phyloP scores from a whole-genome alignment of 2,329 filamentous ascomycete genomes.

The Fusarium burgessii region DNA sequence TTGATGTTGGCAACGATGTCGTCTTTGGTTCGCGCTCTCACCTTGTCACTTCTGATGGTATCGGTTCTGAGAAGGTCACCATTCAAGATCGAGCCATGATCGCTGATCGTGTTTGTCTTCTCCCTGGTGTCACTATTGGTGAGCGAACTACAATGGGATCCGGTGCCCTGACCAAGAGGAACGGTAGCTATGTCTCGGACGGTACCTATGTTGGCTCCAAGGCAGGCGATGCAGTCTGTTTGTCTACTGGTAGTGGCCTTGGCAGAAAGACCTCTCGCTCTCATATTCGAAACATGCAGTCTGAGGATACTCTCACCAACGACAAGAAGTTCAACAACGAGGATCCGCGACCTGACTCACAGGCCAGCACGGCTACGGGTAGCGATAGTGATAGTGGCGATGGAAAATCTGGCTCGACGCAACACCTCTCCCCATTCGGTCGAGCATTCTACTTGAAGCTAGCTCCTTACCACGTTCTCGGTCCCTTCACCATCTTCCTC shows the following conservation, averaged over 20 bases:
- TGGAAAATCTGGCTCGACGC: background rate
- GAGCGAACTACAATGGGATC: background rate
- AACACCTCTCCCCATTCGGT: constrained; percentile 1
- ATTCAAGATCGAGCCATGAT: constrained; percentile 12
- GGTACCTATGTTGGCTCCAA: constrained; percentile 11
- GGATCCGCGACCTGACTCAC: background rate
- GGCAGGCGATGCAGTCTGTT: background rate
- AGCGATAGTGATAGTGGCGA: background rate
- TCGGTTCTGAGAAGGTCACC: background rate
- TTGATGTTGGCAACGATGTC: constrained; percentile 3
- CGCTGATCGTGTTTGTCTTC: constrained; percentile 6
- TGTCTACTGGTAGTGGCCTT: background rate
- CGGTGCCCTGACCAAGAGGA: background rate
- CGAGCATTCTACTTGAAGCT: constrained; percentile 15
- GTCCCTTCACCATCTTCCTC: background rate
- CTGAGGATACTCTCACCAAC: background rate
- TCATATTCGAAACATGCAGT: background rate
- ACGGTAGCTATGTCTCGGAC: rapidly evolving
- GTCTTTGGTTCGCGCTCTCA: constrained; percentile 8
- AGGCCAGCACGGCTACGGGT: background rate
- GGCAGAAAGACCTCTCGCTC: background rate
- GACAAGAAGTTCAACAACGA: background rate
- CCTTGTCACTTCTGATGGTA: background rate
- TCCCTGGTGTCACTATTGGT: background rate
- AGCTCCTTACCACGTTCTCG: background rate